Conservation (phyloP, 2,329 filamentous ascomycete species). For the Tolypocladium sp. region DNA sequence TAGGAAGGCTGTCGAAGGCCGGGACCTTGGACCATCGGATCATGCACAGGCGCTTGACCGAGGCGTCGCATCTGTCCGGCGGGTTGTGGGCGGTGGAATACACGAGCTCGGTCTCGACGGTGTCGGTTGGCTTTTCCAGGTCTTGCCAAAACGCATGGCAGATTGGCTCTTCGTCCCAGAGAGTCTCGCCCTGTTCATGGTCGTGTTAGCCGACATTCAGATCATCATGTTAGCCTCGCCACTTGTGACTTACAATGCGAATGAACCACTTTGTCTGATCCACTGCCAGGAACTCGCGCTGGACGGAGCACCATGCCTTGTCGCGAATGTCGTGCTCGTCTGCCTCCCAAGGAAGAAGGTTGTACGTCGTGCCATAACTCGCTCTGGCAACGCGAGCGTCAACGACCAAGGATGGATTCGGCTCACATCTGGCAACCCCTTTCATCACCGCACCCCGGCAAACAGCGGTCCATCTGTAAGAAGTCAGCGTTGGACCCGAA, state of each 20-base stretch:
- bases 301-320: slow-evolving; percentile 2
- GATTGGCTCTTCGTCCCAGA: not conserved
- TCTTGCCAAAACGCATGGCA: slow-evolving; percentile 6
- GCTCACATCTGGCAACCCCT: slow-evolving; percentile 5
- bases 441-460: slow-evolving; percentile 22
- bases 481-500: not conserved
- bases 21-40: slow-evolving; percentile 7
- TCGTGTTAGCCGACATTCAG: not conserved
- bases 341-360: not conserved
- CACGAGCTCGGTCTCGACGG: slow-evolving; percentile 4
- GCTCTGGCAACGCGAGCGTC: slow-evolving; percentile 14
- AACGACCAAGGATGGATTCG: slow-evolving; percentile 3
- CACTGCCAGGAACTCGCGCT: not conserved
- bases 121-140: not conserved
- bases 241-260: slow-evolving; percentile 1
- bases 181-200: slow-evolving; percentile 2
- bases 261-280: slow-evolving; percentile 22
- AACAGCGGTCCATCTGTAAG: slow-evolving; percentile 23
- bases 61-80: slow-evolving; percentile 1
- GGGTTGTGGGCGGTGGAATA: slow-evolving; percentile 1
- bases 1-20: slow-evolving; percentile 1
- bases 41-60: slow-evolving; percentile 6
- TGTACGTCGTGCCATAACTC: slow-evolving; percentile 13
- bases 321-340: slow-evolving; percentile 3
- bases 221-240: too few relatives aligned